phyloP scores from a whole-genome alignment of 2,329 filamentous ascomycete species.

The Salinomyces thailandicus region DNA sequence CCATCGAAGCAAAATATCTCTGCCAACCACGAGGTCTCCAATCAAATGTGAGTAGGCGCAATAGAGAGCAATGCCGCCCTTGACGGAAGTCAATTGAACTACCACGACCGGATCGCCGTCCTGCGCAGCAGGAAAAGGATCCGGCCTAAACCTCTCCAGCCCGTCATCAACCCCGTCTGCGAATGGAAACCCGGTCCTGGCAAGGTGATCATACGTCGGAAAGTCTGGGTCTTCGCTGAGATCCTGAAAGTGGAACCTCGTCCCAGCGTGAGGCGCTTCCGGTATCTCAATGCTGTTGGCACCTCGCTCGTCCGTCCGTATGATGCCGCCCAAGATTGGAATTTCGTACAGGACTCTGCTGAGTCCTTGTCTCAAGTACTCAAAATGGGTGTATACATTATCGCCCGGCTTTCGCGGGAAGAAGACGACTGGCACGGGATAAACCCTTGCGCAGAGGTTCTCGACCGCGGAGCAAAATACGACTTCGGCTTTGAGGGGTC shows the following conservation, averaged over 20 bases:
- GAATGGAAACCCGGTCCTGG: conserved; percentile 2
- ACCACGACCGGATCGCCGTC: conserved; percentile 3
- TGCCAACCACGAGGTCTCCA: conserved; percentile 2
- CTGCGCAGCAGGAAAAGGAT: background rate
- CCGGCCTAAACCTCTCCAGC: conserved; percentile 2
- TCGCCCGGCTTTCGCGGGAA: background rate
- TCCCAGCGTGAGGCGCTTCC: conserved; percentile 3
- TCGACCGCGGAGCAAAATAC: conserved; percentile 7
- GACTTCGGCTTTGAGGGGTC: background rate
- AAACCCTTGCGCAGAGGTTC: conserved; percentile 7
- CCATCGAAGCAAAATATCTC: conserved; percentile 2
- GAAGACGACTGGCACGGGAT: conserved; percentile 5
- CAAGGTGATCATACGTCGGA: conserved; percentile 5
- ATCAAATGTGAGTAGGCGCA: conserved; percentile 5
- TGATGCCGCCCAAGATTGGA: conserved; percentile 2
- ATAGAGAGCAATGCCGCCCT: conserved; percentile 4
- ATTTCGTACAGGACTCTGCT: conserved; percentile 1
- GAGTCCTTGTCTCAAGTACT: conserved; percentile 3
- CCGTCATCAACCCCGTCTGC: conserved; percentile 5
- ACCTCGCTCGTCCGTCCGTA: conserved; percentile 4
- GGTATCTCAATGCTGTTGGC: conserved; percentile 5
- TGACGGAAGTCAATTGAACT: conserved; percentile 3
- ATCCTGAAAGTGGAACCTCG: conserved; percentile 4
- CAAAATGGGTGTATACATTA: background rate
- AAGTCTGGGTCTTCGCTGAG: conserved; percentile 5